A percentile compares a stretch with the other conserved stretches of the same genome.
phyloP scores from a whole-genome alignment of 2,329 filamentous ascomycete genomes.

The Myriosclerotinia scirpicola region DNA sequence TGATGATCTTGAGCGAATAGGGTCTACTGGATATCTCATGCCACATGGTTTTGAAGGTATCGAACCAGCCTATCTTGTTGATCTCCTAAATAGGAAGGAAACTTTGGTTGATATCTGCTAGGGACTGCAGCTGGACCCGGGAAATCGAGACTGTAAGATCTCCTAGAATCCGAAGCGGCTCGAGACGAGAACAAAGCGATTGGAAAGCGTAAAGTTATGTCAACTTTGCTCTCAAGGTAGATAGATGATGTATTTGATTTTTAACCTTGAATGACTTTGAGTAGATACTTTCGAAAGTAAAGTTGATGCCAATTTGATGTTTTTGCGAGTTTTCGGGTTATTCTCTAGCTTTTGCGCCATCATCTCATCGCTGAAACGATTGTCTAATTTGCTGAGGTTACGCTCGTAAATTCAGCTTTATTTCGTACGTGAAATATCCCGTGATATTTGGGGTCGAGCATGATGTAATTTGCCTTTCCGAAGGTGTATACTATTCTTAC shows the following conservation, averaged over 20 bases:
- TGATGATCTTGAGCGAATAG: too few relatives aligned
- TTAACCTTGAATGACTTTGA: not conserved
- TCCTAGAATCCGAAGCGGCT: not conserved
- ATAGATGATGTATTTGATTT: not conserved
- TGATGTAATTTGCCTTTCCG: slow-evolving; percentile 8
- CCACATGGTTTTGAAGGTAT: slow-evolving; percentile 18
- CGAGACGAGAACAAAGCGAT: not conserved
- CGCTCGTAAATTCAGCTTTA: not conserved
- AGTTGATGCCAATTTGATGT: not conserved
- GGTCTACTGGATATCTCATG: too few relatives aligned
- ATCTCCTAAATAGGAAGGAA: slow-evolving; percentile 22
- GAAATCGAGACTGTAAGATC: slow-evolving; percentile 2
- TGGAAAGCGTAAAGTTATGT: slow-evolving; percentile 4
- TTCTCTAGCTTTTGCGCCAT: slow-evolving; percentile 4
- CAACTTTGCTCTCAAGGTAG: not conserved
- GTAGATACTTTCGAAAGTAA: too few relatives aligned
- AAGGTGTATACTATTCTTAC: slow-evolving; percentile 12
- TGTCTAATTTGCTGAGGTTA: slow-evolving; percentile 10
- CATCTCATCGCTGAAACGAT: not conserved
- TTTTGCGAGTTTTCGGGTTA: not conserved
- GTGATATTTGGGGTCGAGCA: slow-evolving; percentile 12
- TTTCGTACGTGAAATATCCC: slow-evolving; percentile 2
- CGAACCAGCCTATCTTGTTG: slow-evolving; percentile 12
- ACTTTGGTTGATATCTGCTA: slow-evolving; percentile 8
- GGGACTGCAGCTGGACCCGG: not conserved